Conservation (phyloP, 257 asterid genomes). For the Echites panduratus region DNA sequence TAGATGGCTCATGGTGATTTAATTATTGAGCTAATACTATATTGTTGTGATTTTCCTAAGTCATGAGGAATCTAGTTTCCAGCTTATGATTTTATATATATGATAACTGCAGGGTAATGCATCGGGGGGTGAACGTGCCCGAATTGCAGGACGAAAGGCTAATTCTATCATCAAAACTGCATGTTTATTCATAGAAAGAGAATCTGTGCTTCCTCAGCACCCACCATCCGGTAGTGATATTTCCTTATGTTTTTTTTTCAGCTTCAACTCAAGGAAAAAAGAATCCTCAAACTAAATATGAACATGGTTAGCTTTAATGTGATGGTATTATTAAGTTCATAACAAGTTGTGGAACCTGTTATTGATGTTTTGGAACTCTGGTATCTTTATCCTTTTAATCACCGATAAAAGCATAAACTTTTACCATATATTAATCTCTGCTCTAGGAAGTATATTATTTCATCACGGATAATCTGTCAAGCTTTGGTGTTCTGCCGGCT, state of each 20-base stretch:
- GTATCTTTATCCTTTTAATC: no score
- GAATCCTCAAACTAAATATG: neutral
- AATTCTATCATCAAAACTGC: conserved; percentile 55
- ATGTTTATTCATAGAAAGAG: conserved; percentile 55
- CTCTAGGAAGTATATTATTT: neutral
- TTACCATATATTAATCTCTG: neutral
- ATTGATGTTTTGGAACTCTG: neutral
- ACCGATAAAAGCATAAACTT: neutral
- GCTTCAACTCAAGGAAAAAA: conserved; percentile 2
- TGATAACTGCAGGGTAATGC: conserved; percentile 76
- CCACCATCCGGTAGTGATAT: conserved; percentile 53
- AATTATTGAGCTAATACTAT: conserved; percentile 12
- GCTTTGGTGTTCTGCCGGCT: neutral
- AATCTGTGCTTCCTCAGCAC: conserved; percentile 62
- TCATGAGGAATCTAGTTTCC: neutral
- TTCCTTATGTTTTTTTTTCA: conserved; percentile 14
- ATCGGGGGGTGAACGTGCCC: conserved; percentile 93
- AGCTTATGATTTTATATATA: conserved; percentile 1
- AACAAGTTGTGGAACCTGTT: neutral
- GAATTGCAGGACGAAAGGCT: conserved; percentile 59
- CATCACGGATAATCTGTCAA: neutral
- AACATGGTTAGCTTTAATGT: neutral
- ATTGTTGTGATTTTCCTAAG: conserved; percentile 3
- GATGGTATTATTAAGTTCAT: neutral
- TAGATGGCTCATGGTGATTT: conserved; percentile 77